Base-by-base conservation (phyloP, 768 basidiomycete species). In the Boletus vinaceobasis region DNA sequence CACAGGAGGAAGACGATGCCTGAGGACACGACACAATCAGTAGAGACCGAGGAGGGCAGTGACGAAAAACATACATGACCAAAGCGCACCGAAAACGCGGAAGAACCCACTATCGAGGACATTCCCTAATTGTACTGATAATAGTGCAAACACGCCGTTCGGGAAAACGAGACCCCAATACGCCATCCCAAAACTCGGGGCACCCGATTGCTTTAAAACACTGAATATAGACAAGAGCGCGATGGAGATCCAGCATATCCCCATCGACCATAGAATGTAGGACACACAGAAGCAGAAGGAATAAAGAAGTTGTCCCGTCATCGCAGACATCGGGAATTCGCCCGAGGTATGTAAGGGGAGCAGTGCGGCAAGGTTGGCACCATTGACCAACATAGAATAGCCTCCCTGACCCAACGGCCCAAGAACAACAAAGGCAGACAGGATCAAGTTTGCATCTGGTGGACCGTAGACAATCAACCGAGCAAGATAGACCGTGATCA, bases 81-180 rank as follows among this genome's bases (percentile, higher is more conserved):
- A 83, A 29, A 78, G 71, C 0, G 81, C 75, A 35, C 83, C 83
- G 48, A 82, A 77, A 27, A 72, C 78, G 38, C 75, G 71, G 67
- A 84, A 82, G 64, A 80, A 78, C 1, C 65, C 63, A 47, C 78
- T 79, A 32, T 81, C 67, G n/a, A 84, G 67, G 17, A 80, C 75
- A 26, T 49, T 63, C 1, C 77, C 79, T 4, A 85, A 67, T 58
- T 81, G 74, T 15, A 82, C 74, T 1, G 77, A 77, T 26, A 80
- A 70, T 14, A 82, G 56, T 10, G 78, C 74, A 60, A 77, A 82
- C 5, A 80, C 79, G 6, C 74, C 82, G 63, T 77, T 80, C 23
- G 82, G 82, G 72, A 83, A 84, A 57, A 83, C 70, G 17, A 77
- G 69, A 5, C 80, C 82, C 81, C 82, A 83, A 61, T 78, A 81